Evolutionary conservation across 495 filamentous ascomycete species (phyloP).

Genomic region (Thermothielavioides terrestris): DNA sequence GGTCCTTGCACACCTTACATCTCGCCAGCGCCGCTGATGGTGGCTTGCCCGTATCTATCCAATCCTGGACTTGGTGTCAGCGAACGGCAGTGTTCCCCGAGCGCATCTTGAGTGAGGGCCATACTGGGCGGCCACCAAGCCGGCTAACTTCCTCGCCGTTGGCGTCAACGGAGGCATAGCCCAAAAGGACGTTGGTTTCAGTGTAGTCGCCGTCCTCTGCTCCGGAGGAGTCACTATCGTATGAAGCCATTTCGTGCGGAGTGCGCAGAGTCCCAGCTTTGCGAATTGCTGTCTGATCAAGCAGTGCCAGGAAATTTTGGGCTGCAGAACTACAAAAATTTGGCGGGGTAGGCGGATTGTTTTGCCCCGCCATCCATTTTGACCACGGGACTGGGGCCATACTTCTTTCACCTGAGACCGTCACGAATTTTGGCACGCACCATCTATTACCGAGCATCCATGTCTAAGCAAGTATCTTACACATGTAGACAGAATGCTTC

Average conservation of each 20-base stretch:
- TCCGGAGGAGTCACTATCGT: slow-evolving; percentile 77
- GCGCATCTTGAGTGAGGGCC: slow-evolving; percentile 28
- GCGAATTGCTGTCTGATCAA: neutral
- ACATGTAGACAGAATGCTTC: slow-evolving; percentile 14
- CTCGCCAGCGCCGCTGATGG: slow-evolving; percentile 73
- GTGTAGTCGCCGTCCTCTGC: slow-evolving; percentile 64
- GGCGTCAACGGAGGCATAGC: slow-evolving; percentile 75
- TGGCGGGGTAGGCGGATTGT: slow-evolving; percentile 32
- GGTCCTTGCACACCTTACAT: slow-evolving; percentile 79
- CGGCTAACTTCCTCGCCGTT: slow-evolving; percentile 83
- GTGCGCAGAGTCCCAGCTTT: neutral
- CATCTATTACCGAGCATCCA: slow-evolving; percentile 13
- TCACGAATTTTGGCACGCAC: neutral
- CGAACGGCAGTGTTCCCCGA: neutral
- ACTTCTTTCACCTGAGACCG: too few relatives aligned
- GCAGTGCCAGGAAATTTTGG: slow-evolving; percentile 11
- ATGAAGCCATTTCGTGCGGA: slow-evolving; percentile 65
- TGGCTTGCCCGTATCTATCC: slow-evolving; percentile 59
- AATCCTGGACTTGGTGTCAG: slow-evolving; percentile 48
- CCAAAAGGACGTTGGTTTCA: slow-evolving; percentile 83
- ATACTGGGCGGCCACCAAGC: slow-evolving; percentile 78
- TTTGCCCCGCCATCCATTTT: slow-evolving; percentile 19
- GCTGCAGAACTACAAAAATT: slow-evolving; percentile 22
- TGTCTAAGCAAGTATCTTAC: slow-evolving; percentile 26
- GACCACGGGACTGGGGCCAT: neutral